Conservation (phyloP, 192 early-diverging fungal species). For the Phlyctochytrium planicorne region DNA sequence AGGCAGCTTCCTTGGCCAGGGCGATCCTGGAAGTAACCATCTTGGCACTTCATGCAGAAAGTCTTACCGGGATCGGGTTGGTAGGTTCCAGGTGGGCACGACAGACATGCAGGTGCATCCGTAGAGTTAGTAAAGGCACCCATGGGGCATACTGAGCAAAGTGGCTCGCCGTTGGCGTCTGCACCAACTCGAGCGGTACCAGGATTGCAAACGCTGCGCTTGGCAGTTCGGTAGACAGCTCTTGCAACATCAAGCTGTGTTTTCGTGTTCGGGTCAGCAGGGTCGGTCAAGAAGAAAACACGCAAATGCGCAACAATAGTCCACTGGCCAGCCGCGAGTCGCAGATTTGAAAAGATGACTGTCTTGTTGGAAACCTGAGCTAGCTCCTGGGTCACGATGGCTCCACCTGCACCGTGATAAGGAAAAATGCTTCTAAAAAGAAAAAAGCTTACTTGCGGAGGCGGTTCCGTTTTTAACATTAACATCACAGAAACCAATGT, state of each 20-base stretch:
- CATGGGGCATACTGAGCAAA: background rate
- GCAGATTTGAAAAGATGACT: background rate
- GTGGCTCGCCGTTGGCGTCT: background rate
- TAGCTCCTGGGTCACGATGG: conserved; percentile 8
- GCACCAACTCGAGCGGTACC: background rate
- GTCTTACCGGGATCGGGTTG: conserved; percentile 9
- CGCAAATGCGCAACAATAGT: conserved; percentile 3
- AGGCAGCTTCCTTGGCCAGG: background rate
- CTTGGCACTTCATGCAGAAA: background rate
- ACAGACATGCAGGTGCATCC: background rate
- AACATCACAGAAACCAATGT: conserved; percentile 9
- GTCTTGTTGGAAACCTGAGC: conserved; percentile 7
- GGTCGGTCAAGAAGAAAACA: background rate
- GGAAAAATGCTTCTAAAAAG: too few relatives aligned
- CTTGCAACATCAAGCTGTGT: conserved; percentile 8
- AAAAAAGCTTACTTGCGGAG: too few relatives aligned
- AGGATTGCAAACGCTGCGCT: background rate
- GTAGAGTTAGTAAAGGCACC: conserved; percentile 11
- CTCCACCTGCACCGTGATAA: background rate
- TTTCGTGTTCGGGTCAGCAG: background rate
- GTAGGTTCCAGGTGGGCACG: conserved; percentile 6
- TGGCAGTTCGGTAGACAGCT: conserved; percentile 5
- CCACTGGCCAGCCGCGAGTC: background rate
- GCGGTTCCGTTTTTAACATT: conserved; percentile 13
- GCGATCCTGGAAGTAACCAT: conserved; percentile 1